Evolutionary conservation across 192 early-diverging fungal genomes (phyloP).

Genomic region (Coemansia asiatica): DNA sequence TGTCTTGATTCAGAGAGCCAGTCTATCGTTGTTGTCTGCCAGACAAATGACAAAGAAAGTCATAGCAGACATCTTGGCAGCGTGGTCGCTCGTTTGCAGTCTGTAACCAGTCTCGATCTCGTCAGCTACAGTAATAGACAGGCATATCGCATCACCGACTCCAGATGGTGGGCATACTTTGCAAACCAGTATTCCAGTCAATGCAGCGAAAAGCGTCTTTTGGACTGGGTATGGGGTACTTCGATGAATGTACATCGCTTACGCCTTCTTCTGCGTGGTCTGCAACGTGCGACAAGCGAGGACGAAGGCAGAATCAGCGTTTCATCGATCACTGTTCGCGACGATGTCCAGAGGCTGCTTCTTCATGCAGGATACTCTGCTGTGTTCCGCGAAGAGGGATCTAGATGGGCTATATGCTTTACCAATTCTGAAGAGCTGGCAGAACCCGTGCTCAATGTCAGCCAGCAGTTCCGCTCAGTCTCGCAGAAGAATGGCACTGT

Average conservation of each 20-base stretch:
- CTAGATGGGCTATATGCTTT: conserved; percentile 15
- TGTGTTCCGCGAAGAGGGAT: conserved; percentile 10
- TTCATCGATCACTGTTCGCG: conserved; percentile 17
- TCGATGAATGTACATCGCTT: conserved; percentile 9
- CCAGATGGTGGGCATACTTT: conserved; percentile 21
- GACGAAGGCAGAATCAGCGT: conserved; percentile 8
- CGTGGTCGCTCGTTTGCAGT: conserved; percentile 11
- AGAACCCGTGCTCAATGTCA: conserved; percentile 17
- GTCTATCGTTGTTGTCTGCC: not conserved
- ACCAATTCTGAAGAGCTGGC: conserved; percentile 10
- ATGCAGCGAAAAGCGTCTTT: not conserved
- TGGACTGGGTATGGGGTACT: conserved; percentile 20
- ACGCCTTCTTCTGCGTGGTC: conserved; percentile 21
- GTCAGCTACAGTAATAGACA: not conserved
- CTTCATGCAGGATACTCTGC: conserved; percentile 42
- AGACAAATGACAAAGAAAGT: not conserved
- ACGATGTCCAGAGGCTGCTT: conserved; percentile 35
- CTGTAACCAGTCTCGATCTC: not conserved
- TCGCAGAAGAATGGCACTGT: conserved; percentile 24
- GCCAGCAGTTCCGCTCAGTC: conserved; percentile 11
- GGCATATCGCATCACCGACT: conserved; percentile 2
- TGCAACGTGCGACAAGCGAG: conserved; percentile 9
- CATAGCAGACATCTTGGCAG: conserved; percentile 8
- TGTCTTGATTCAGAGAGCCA: not conserved
- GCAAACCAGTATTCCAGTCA: conserved; percentile 8